Conservation (phyloP, 73 alveolate species). For the Paramecium biaurelia region DNA sequence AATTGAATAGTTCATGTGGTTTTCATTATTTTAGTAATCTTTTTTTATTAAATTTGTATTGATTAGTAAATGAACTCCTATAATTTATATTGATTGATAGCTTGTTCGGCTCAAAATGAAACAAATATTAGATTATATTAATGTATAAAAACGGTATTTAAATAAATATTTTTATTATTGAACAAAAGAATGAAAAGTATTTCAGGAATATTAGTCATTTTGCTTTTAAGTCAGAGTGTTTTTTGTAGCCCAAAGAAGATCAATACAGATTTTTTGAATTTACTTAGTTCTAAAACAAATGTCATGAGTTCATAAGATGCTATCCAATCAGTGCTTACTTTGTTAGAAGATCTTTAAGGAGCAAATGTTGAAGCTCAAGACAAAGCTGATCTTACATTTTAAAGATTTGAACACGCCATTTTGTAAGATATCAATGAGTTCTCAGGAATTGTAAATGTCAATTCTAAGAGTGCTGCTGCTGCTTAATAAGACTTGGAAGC, state of each 20-base stretch:
- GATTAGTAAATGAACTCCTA: not conserved
- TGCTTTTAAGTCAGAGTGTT: not conserved
- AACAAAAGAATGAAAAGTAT: slow-evolving; percentile 4
- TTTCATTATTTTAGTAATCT: not conserved
- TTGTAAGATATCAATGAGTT: slow-evolving; percentile 34
- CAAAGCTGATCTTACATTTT: not conserved
- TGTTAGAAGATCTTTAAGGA: not conserved
- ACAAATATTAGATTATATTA: not conserved
- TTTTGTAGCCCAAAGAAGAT: slow-evolving; percentile 31
- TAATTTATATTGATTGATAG: not conserved
- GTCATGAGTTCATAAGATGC: slow-evolving; percentile 23
- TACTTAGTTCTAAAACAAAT: slow-evolving; percentile 39
- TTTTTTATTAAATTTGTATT: not conserved
- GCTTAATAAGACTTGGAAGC: slow-evolving; percentile 34
- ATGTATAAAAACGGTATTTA: slow-evolving; percentile 15
- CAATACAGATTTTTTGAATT: slow-evolving; percentile 27
- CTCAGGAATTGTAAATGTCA: slow-evolving; percentile 36
- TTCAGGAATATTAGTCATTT: not conserved
- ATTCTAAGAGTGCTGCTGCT: slow-evolving; percentile 26
- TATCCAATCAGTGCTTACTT: not conserved
- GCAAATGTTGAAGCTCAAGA: slow-evolving; percentile 40
- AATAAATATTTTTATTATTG: not conserved
- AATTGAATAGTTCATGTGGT: not conserved
- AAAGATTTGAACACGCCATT: slow-evolving; percentile 24
- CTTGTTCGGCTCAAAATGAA: not conserved